Conservation (phyloP, 1,284 basidiomycete species). For the Pisolithus thermaeus region DNA sequence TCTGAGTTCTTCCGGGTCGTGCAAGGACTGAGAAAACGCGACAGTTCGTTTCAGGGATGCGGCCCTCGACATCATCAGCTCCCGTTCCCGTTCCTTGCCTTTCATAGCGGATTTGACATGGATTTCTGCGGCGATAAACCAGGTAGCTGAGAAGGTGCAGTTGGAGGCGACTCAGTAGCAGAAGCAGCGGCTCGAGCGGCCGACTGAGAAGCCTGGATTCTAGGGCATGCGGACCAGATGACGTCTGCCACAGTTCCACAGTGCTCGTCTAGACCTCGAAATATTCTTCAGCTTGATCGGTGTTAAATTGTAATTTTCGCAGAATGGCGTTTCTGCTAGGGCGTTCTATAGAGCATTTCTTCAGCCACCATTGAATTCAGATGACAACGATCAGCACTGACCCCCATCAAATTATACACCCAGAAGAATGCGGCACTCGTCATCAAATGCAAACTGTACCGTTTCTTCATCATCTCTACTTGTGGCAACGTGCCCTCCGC, state of each 20-base stretch:
- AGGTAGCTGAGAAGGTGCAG: neutral
- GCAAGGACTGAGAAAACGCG: conserved; percentile 6
- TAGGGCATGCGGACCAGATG: conserved; percentile 12
- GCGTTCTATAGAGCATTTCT: conserved; percentile 5
- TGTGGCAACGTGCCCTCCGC: conserved; percentile 17
- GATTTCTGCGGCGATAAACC: conserved; percentile 2
- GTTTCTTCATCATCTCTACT: conserved; percentile 13
- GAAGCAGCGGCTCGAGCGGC: neutral
- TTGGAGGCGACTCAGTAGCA: neutral
- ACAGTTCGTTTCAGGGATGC: conserved; percentile 22
- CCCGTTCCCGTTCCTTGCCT: neutral
- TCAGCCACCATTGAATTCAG: neutral
- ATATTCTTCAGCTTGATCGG: conserved; percentile 17
- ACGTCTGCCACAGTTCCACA: conserved; percentile 24
- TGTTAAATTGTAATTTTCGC: conserved; percentile 14
- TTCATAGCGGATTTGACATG: conserved; percentile 10
- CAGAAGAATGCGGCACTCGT: conserved; percentile 27
- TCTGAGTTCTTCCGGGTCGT: neutral
- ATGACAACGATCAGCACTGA: neutral
- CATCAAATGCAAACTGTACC: conserved; percentile 14
- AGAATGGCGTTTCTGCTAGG: conserved; percentile 16
- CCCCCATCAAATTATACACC: conserved; percentile 29
- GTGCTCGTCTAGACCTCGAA: conserved; percentile 16
- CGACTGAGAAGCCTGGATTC: conserved; percentile 1
- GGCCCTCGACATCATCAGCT: conserved; percentile 4